A percentile compares a stretch with the other conserved stretches of the same genome.
phyloP scores from a whole-genome alignment of 768 basidiomycete genomes.

The Mrakia frigida region DNA sequence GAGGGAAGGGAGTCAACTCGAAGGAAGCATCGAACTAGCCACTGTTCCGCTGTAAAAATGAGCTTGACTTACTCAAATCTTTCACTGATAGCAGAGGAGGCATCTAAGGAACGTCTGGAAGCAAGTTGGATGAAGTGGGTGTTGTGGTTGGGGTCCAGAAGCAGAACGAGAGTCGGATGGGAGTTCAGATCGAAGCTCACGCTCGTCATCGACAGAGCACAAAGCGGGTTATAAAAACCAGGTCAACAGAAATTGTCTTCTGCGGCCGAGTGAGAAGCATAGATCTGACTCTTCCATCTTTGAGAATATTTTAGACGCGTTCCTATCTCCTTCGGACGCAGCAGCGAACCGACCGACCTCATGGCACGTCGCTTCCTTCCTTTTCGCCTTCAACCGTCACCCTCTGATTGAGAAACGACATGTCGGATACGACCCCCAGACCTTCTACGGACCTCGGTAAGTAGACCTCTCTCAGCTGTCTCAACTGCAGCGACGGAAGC shows the following conservation, averaged over 20 bases:
- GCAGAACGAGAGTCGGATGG: too few species aligned
- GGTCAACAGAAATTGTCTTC: too few species aligned
- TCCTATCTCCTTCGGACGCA: too few species aligned
- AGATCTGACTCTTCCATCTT: too few species aligned
- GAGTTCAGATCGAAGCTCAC: too few species aligned
- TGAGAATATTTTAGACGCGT: too few species aligned
- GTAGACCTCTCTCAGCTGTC: neutral
- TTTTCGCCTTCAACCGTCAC: neutral
- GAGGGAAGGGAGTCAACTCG: neutral
- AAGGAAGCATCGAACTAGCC: neutral
- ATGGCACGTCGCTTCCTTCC: neutral
- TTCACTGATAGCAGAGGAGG: constrained; percentile 25
- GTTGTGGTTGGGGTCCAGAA: too few species aligned
- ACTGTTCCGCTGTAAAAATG: neutral
- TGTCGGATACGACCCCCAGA: constrained; percentile 32
- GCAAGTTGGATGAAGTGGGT: too few species aligned
- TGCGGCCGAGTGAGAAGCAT: too few species aligned
- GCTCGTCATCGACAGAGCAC: too few species aligned
- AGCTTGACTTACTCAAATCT: constrained; percentile 19
- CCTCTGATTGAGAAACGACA: neutral
- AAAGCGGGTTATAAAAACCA: too few species aligned
- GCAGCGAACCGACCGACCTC: too few species aligned
- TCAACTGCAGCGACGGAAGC: neutral
- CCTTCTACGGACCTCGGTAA: constrained; percentile 33
- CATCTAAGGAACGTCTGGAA: neutral